Evolutionary conservation across 1,284 basidiomycete species (phyloP), one percentile per base, ranked within the genome.

Genomic region (Volvariella volvacea): DNA sequence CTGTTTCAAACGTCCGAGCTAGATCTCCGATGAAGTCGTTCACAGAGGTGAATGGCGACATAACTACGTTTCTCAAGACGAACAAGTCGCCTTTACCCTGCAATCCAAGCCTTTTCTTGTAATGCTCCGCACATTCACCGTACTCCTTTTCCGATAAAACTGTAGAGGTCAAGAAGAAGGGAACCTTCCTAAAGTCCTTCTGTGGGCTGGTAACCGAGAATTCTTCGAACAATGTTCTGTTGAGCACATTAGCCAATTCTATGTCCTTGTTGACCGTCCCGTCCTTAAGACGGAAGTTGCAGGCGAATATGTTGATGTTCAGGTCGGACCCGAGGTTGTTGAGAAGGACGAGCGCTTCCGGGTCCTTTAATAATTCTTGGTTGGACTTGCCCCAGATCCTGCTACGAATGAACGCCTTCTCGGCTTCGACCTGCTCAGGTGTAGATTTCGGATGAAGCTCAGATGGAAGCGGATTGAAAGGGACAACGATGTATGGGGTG

Each of bases 221-320:
- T 15, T 55, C 50, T 34, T 69, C 56, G 53, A 64, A 70, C 45
- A 74, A 62, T 17, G 64, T 56, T 7, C 52, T 57, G 48, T 71
- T 72, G 19, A 75, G 60, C 44, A 59, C 58, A 50, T 69, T 73
- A 4, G 71, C 70, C 47, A 71, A 67, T 15, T 54, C 61, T 44
- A 74, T 58, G 53, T 73, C 68, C 12, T 52, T 50, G 53, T 75
- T 75, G 36, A 59, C 33, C 19, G 46, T 43, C 12, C 62, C 66
- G 36, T 63, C 52, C n/a, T n/a, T n/a, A 43, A 66, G 46, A 22
- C 59, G 54, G 58, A 74, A 75, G 55, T 74, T 74, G 56, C 62
- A 65, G 4, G 67, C 62, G 47, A 74, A 74, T 1, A 64, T 60
- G 49, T 73, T 73, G 56, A 74, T 71, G 42, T 55, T 61, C 22